Evolutionary conservation across 2,329 filamentous ascomycete species (phyloP), one percentile per base, ranked within the genome.

Genomic region (Cucurbitaria berberidis): DNA sequence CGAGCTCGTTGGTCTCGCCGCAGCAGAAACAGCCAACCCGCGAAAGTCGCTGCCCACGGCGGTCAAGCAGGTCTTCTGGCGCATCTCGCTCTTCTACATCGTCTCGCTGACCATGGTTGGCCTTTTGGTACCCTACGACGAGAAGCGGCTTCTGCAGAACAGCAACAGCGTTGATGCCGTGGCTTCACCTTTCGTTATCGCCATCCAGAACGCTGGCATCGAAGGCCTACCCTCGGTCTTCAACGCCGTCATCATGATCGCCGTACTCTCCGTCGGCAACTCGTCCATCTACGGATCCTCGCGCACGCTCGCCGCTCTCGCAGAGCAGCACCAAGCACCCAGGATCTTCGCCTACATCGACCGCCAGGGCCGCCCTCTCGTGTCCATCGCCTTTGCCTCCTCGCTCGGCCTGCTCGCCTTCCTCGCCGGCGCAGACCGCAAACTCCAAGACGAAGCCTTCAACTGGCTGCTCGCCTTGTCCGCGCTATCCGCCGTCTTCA

Each of bases 31-130:
- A 0, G 86, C 84, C 21, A 92, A 92, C 68, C 90, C 90, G 4
- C 83, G 89, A 56, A 91, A 96, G 74, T 91, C 90, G 1, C 82
- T 98, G 0, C 93, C 93, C 0, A 93, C 88, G 0, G 93, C 93
- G 21, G 87, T 96, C 68, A 96, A 96, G 77, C 93, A 96, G 75
- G 92, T 97, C 36, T 96, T 97, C 76, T 97, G 93, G 92, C 88
- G 93, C 67, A 67, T 67, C 82, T 69, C 63, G 7, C 82, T 76
- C 19, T 97, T 97, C 79, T 97, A 96, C 77, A 82, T 97, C 44
- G 86, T 96, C 29, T 89, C 90, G 0, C 82, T 97, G 10, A 86
- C 86, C 4, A 79, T 97, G 3, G 86, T 97, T 51, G 91, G 93
- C 22, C 82, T 96, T 0, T 81, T 96, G 2, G 91, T 97, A 0